Conservation (phyloP, 441 rosid genomes). For the Raphanus hybrid region DNA sequence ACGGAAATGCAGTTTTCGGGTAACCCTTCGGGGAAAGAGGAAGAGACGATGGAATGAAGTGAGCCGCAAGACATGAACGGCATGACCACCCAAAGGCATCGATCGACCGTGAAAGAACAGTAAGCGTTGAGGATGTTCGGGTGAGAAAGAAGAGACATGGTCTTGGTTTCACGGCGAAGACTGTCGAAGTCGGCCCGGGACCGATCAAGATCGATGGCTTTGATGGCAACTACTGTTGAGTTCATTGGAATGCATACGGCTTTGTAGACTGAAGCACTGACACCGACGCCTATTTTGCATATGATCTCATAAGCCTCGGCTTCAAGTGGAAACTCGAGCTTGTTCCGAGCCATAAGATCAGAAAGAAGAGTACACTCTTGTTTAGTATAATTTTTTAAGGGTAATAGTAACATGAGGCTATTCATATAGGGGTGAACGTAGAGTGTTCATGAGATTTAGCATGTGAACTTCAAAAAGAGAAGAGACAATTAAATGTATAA, state of each 20-base stretch:
- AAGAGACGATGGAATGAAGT: constrained; percentile 70
- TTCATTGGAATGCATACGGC: constrained; percentile 69
- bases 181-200: constrained; percentile 66
- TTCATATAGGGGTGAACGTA: constrained; percentile 31
- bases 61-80: constrained; percentile 92
- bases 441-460: constrained; percentile 16
- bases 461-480: constrained; percentile 31
- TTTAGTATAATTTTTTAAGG: background rate
- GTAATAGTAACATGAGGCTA: constrained; percentile 28
- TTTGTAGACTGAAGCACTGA: constrained; percentile 80
- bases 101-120: constrained; percentile 77
- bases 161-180: constrained; percentile 75
- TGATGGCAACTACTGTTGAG: constrained; percentile 70
- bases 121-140: constrained; percentile 77
- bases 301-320: constrained; percentile 61
- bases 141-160: constrained; percentile 76
- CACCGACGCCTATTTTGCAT: constrained; percentile 74
- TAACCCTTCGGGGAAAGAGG: constrained; percentile 64
- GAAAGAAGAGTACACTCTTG: background rate
- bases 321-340: constrained; percentile 65
- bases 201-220: constrained; percentile 78
- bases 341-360: constrained; percentile 38
- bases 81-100: constrained; percentile 92
- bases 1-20: constrained; percentile 75
- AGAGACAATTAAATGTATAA: constrained; percentile 22